A percentile compares a stretch with the other conserved stretches of the same genome.
These are phyloP conservation scores for Colletotrichum gigasporum DNA, from an alignment of 2,329 filamentous ascomycete genomes.

Conservation along the genomic window DNA sequence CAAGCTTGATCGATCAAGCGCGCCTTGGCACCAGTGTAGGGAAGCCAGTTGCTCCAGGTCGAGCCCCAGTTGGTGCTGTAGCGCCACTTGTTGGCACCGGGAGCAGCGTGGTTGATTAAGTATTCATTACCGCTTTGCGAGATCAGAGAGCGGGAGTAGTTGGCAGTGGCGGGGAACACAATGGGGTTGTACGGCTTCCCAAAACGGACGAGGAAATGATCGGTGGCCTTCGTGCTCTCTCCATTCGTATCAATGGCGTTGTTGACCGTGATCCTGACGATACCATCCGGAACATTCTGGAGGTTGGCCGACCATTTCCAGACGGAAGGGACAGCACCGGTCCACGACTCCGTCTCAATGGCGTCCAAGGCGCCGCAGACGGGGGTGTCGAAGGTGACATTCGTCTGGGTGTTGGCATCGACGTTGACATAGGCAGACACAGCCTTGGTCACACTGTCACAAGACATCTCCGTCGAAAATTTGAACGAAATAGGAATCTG, in stretches of 20 bases:
- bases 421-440: conserved; percentile 64
- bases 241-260: conserved; percentile 58
- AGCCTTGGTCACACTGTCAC: conserved; percentile 58
- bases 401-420: conserved; percentile 51
- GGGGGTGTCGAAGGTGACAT: conserved; percentile 53
- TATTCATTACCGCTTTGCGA: conserved; percentile 44
- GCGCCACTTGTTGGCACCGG: conserved; percentile 70
- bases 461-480: conserved; percentile 70
- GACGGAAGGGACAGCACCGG: conserved; percentile 61
- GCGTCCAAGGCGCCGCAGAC: conserved; percentile 52
- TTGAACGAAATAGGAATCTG: conserved; percentile 56
- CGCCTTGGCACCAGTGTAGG: conserved; percentile 62
- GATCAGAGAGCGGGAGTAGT: conserved; percentile 61
- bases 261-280: conserved; percentile 66
- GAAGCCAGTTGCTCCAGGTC: conserved; percentile 66
- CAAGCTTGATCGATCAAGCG: conserved; percentile 59
- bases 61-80: conserved; percentile 71
- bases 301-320: conserved; percentile 65
- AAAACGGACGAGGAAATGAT: conserved; percentile 67
- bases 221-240: conserved; percentile 58
- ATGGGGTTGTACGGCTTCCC: conserved; percentile 68
- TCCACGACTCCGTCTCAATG: conserved; percentile 45
- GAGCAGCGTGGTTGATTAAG: conserved; percentile 66
- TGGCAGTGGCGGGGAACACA: conserved; percentile 63
- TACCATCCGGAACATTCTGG: conserved; percentile 66